Conservation (phyloP, 164 flowering plant genomes). For the Magnolia sinica region DNA sequence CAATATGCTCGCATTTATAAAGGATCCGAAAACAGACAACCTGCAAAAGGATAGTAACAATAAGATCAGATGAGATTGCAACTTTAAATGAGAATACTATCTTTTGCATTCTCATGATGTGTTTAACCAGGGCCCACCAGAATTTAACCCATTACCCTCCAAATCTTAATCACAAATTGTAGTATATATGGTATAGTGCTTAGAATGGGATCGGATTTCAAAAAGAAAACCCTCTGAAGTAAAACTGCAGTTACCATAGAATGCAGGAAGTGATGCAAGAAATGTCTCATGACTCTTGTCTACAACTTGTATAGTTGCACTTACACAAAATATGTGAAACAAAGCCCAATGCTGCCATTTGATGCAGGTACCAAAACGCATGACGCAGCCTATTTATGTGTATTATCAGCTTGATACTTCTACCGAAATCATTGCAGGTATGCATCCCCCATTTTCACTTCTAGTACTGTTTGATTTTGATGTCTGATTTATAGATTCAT, state of each 20-base stretch:
- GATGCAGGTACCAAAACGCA: constrained; percentile 57
- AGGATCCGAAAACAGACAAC: constrained; percentile 25
- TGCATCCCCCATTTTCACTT: constrained; percentile 14
- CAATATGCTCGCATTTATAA: constrained; percentile 53
- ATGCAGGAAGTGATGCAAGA: too few species aligned
- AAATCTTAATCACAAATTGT: background rate
- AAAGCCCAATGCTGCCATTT: background rate
- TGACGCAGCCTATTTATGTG: constrained; percentile 50
- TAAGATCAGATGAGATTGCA: constrained; percentile 21
- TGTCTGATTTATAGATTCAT: too few species aligned
- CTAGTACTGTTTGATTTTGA: background rate
- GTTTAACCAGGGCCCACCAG: background rate
- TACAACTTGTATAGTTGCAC: too few species aligned
- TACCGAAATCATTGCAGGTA: too few species aligned
- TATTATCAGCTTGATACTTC: too few species aligned
- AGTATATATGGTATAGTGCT: background rate
- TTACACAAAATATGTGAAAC: too few species aligned
- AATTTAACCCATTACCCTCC: background rate
- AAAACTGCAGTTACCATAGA: too few species aligned
- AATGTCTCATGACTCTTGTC: too few species aligned
- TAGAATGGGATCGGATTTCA: background rate
- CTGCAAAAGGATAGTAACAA: constrained; percentile 51
- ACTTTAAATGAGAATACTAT: background rate
- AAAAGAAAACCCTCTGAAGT: too few species aligned
- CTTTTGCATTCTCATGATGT: background rate